Evolutionary conservation across 176 grass and related monocot species (phyloP), one percentile per base, ranked within the genome.

Genomic region (Chloris gayana): DNA sequence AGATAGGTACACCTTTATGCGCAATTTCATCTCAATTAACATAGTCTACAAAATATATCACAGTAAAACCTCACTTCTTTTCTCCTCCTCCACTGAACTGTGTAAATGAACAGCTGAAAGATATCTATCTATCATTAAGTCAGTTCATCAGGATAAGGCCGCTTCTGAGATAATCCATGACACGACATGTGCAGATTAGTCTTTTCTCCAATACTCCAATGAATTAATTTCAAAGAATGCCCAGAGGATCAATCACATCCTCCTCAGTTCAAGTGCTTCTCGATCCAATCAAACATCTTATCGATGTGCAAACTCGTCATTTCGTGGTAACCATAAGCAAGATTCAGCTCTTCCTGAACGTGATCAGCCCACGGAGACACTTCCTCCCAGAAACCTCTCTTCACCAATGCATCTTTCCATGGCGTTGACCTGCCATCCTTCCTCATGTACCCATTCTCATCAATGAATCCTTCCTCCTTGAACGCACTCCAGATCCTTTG

Each of bases 231-330:
- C 0, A 0, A 8, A 66, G 5, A 35, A 18, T 4, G 12, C 61
- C 35, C 29, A 78, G 51, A 17, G 25, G 13, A 35, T 18, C 14
- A 78, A 69, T 38, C 62, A 51, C 17, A 72, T 27, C 2, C 30
- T 53, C 61, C 9, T 69, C 77, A 56, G 11, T 2, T 69, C 72
- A 88, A 62, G 49, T 90, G 70, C 77, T 70, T 72, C 30, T 88
- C 87, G 75, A 97, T 86, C 91, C 85, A 94, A 65, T 88, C 49
- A n/a, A 90, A 89, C 80, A 92, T 97, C 74, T 97, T 79, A 15
- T 83, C 67, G 15, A 34, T 31, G 17, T 81, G 91, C 58, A 94
- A 72, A 62, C 87, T 97, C 12, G 89, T 94, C 87, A 94, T 92
- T 77, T 89, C 92, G 80, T 94, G 92, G 83, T 85, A 92, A 25